Percentiles rank a stretch among this genome's conserved stretches.
Evolutionary conservation across 225 moss, liverwort and hornwort species (phyloP).

Genomic region (Neckera pumila): DNA sequence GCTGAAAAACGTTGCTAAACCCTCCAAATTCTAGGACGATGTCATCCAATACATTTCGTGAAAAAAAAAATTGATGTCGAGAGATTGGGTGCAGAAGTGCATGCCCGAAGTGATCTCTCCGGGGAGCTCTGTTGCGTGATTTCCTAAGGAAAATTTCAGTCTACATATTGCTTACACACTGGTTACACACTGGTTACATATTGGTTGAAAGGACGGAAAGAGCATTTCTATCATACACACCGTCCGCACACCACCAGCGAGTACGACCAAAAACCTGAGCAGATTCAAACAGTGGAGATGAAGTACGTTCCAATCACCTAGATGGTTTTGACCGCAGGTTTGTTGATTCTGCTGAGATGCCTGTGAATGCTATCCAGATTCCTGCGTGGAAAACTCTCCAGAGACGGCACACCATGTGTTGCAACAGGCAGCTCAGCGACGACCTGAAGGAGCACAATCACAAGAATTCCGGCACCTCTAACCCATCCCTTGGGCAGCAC

Average conservation of each 20-base stretch:
- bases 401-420: not conserved
- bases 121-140: too few species aligned
- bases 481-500: slow-evolving; percentile 6
- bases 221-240: not conserved
- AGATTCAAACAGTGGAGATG: not conserved
- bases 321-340: slow-evolving; percentile 29
- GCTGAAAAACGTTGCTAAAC: not conserved
- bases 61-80: not conserved
- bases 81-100: not conserved
- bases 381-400: not conserved
- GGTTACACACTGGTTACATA: not conserved
- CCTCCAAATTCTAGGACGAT: not conserved
- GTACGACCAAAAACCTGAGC: not conserved
- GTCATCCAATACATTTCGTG: not conserved
- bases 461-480: not conserved
- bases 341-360: slow-evolving; percentile 22
- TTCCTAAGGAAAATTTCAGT: not conserved
- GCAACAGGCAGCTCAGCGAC: not conserved
- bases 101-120: not conserved
- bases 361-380: not conserved
- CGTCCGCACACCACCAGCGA: not conserved
- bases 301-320: slow-evolving; percentile 5
- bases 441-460: not conserved
- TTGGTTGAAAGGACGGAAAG: too few species aligned
- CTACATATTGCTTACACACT: too few species aligned